These are phyloP conservation scores for Ogataea trehalophila DNA, from an alignment of 805 yeast genomes.

Conservation along the genomic window DNA sequence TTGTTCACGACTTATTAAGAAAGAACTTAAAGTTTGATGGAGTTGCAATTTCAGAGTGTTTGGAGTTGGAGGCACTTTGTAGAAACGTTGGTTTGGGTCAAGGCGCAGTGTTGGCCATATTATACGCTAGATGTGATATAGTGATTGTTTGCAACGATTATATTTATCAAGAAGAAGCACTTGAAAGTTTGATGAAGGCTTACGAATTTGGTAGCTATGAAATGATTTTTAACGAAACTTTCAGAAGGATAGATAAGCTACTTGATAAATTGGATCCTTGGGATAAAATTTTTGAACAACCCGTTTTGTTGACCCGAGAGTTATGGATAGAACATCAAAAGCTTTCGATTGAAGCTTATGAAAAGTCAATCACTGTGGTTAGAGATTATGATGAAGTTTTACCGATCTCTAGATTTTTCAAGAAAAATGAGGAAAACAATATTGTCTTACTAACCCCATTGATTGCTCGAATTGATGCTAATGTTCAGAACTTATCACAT, in stretches of 20 bases:
- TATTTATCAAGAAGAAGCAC: conserved; percentile 51
- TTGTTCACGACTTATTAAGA: conserved; percentile 46
- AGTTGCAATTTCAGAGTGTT: conserved; percentile 53
- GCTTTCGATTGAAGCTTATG: conserved; percentile 43
- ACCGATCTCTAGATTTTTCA: conserved; percentile 42
- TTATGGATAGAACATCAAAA: conserved; percentile 39
- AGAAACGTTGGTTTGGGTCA: conserved; percentile 64
- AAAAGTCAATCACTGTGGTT: conserved; percentile 46
- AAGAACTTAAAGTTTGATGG: conserved; percentile 50
- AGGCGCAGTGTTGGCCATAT: conserved; percentile 55
- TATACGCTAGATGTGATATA: conserved; percentile 58
- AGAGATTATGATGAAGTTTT: conserved; percentile 47
- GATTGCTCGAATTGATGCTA: conserved; percentile 29
- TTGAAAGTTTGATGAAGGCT: conserved; percentile 34
- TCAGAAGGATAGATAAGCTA: conserved; percentile 39
- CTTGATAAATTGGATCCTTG: conserved; percentile 42
- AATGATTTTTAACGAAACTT: conserved; percentile 34
- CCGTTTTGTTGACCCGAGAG: conserved; percentile 17
- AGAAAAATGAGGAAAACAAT: conserved; percentile 22
- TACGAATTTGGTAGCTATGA: conserved; percentile 36
- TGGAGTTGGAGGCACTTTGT: conserved; percentile 58
- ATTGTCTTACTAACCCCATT: conserved; percentile 31
- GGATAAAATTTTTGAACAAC: conserved; percentile 25
- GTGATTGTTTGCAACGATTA: conserved; percentile 57
- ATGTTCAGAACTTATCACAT: conserved; percentile 9